Evolutionary conservation across 495 filamentous ascomycete genomes (phyloP).

Genomic region (Massariosphaeria phaeospora): DNA sequence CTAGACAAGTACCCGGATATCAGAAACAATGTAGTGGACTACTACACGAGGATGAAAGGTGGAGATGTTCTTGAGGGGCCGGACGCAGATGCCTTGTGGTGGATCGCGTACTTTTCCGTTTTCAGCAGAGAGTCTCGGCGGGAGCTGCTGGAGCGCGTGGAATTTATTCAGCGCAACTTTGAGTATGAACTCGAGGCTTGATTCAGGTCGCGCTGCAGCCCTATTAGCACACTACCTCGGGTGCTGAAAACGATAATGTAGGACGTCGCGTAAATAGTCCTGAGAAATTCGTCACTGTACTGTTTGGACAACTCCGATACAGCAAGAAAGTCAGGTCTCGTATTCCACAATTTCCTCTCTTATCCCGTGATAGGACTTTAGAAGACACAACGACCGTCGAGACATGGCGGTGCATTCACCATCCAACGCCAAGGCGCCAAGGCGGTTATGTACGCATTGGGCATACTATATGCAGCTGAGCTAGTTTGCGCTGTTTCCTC

Average conservation of each 20-base stretch:
- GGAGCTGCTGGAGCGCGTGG: conserved; percentile 1
- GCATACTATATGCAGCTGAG: conserved; percentile 1
- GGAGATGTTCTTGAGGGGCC: conserved; percentile 4
- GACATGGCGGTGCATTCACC: too few species aligned
- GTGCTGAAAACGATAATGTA: too few species aligned
- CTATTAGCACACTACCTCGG: not conserved
- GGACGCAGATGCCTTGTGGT: conserved; percentile 2
- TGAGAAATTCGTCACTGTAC: too few species aligned
- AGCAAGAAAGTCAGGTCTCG: too few species aligned
- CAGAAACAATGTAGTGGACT: not conserved
- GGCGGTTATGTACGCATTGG: conserved; percentile 1
- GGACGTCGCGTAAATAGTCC: too few species aligned
- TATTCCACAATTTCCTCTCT: too few species aligned
- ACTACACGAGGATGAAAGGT: conserved; percentile 6
- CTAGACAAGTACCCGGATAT: conserved; percentile 3
- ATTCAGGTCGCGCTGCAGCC: not conserved
- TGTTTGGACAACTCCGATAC: too few species aligned
- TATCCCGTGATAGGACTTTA: too few species aligned
- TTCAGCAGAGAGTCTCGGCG: conserved; percentile 48
- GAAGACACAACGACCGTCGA: too few species aligned
- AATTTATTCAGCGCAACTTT: conserved; percentile 1
- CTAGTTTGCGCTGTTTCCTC: conserved; percentile 1
- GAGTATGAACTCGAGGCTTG: conserved; percentile 12
- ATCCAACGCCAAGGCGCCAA: not conserved
- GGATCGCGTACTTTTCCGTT: conserved; percentile 14